phyloP scores from a whole-genome alignment of 164 flowering plant genomes.

The Kalanchoe fedtschenkoi region DNA sequence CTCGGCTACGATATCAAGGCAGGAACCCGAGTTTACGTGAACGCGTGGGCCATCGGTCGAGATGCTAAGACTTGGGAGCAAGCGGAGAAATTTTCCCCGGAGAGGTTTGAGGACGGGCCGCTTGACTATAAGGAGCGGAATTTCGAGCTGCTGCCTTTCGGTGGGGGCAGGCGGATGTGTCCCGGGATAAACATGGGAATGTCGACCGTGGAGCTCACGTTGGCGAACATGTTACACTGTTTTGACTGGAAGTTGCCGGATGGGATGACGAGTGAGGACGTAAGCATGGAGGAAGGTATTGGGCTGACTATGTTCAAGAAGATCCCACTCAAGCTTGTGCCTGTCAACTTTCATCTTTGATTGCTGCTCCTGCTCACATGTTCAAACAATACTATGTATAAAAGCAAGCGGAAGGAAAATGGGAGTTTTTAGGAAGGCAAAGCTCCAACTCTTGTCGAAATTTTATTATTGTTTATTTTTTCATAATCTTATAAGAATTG shows the following conservation, averaged over 20 bases:
- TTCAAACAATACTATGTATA: no score
- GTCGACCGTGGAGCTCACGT: background rate
- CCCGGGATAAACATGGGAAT: background rate
- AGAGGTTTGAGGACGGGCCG: background rate
- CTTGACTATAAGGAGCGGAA: background rate
- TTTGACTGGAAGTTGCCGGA: background rate
- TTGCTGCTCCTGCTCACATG: background rate
- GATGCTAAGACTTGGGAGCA: background rate
- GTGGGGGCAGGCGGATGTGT: background rate
- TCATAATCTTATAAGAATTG: no score
- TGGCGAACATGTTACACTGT: background rate
- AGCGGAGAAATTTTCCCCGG: background rate
- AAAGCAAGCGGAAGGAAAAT: no score
- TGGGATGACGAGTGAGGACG: conserved; percentile 21
- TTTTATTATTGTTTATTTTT: no score
- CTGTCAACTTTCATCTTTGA: background rate
- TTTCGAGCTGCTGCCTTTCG: background rate
- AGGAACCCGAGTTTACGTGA: background rate
- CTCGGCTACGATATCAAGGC: no score
- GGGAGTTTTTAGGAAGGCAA: no score
- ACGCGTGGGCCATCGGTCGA: background rate
- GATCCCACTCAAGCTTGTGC: conserved; percentile 14
- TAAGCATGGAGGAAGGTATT: conserved; percentile 30
- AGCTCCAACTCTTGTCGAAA: no score
- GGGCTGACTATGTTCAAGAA: conserved; percentile 28